Evolutionary conservation across 257 asterid species (phyloP).

Genomic region (Jaltomata sinuosa): DNA sequence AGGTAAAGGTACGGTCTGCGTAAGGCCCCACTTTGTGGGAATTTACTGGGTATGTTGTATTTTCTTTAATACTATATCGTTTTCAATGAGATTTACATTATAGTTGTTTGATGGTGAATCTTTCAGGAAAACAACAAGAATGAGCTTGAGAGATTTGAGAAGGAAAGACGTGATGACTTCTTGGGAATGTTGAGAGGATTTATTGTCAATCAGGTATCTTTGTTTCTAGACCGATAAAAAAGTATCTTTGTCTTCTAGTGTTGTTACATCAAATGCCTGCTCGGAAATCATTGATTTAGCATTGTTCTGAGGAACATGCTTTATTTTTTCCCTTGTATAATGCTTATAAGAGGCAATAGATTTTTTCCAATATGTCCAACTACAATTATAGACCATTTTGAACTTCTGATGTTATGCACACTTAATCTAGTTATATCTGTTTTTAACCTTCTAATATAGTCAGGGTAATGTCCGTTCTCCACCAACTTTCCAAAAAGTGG

Average conservation of each 20-base stretch:
- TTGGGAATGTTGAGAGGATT: constrained; percentile 87
- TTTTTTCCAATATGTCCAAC: background rate
- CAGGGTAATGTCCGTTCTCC: background rate
- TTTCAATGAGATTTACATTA: background rate
- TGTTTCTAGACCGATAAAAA: background rate
- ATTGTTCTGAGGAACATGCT: background rate
- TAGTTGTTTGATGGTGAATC: background rate
- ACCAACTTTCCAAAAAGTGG: background rate
- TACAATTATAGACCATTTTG: background rate
- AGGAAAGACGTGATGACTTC: constrained; percentile 80
- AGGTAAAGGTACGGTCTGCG: no score
- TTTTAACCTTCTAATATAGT: background rate
- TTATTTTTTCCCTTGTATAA: background rate
- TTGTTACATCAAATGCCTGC: background rate
- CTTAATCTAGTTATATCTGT: background rate
- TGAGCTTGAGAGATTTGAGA: constrained; percentile 85
- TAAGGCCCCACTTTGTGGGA: no score
- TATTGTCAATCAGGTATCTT: constrained; percentile 78
- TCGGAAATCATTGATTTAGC: background rate
- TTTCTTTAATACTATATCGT: background rate
- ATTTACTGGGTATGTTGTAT: no score
- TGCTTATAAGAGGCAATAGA: background rate
- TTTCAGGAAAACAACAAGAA: constrained; percentile 81
- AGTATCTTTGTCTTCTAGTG: background rate
- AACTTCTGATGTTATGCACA: background rate